These are phyloP conservation scores for Massarina eburnea DNA, from an alignment of 2,329 filamentous ascomycete species.

Conservation along the genomic window DNA sequence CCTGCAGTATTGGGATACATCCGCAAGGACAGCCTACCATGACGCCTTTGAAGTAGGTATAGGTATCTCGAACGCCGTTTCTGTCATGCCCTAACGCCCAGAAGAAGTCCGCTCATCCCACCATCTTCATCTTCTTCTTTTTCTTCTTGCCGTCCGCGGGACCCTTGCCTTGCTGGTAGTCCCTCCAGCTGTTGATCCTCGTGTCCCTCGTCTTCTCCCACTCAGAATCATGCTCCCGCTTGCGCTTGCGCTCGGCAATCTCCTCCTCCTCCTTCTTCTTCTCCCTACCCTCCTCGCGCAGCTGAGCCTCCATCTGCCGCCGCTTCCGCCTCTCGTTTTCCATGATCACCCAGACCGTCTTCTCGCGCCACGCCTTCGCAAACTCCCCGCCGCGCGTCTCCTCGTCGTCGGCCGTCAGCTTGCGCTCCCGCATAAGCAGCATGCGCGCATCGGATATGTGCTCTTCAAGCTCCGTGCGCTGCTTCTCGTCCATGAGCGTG, in stretches of 20 bases:
- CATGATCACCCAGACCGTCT: conserved; percentile 84
- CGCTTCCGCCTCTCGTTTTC: conserved; percentile 86
- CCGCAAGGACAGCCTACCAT: not conserved
- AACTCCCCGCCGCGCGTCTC: conserved; percentile 86
- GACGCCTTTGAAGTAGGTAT: not conserved
- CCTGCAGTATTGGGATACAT: too few species aligned
- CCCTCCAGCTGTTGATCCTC: conserved; percentile 90
- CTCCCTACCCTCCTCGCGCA: conserved; percentile 94
- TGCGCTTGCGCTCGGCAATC: conserved; percentile 61
- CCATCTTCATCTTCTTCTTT: conserved; percentile 57
- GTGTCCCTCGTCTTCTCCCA: conserved; percentile 94
- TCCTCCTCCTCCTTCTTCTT: conserved; percentile 86
- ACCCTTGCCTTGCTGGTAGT: conserved; percentile 72
- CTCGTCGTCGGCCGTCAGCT: conserved; percentile 85
- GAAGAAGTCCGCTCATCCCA: conserved; percentile 42
- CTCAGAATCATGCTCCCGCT: conserved; percentile 85
- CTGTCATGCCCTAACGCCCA: not conserved
- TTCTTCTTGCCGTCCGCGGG: conserved; percentile 51
- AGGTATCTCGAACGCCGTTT: conserved; percentile 1
- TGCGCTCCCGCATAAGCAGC: conserved; percentile 90
- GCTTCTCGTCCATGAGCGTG: conserved; percentile 90
- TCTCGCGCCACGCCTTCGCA: conserved; percentile 82
- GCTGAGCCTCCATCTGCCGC: conserved; percentile 85
- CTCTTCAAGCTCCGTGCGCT: conserved; percentile 83
- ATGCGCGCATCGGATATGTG: conserved; percentile 94